Conservation (phyloP, 192 early-diverging fungal species). For the Martensiomyces pterosporus region DNA sequence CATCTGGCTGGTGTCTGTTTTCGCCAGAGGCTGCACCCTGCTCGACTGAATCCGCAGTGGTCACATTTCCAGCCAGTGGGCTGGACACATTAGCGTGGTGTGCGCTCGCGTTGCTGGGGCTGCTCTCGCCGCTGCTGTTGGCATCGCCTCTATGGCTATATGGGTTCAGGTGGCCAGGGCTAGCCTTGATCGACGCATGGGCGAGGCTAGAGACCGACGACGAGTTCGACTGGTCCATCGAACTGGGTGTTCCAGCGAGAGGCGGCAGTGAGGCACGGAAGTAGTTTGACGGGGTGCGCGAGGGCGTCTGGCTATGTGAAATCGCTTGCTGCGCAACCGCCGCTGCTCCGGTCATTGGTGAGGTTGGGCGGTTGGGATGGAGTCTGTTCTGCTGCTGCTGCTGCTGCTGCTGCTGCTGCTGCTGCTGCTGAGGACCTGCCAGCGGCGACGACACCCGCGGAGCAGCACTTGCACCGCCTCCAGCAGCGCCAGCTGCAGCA, state of each 20-base stretch:
- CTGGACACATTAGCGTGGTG: not conserved
- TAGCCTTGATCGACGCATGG: constrained; percentile 20
- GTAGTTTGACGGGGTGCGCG: constrained; percentile 45
- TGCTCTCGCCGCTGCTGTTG: not conserved
- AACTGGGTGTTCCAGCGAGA: constrained; percentile 22
- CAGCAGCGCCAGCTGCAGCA: constrained; percentile 1
- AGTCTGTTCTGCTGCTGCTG: not conserved
- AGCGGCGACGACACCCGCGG: constrained; percentile 39
- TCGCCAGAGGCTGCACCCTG: too few species aligned
- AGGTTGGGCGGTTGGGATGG: too few species aligned
- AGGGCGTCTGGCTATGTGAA: too few species aligned
- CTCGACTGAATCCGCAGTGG: too few species aligned
- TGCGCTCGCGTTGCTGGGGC: not conserved
- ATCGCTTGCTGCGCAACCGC: constrained; percentile 24
- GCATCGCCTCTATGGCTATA: constrained; percentile 30
- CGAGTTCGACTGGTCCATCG: constrained; percentile 23
- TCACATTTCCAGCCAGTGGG: not conserved
- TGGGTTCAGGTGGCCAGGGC: constrained; percentile 22
- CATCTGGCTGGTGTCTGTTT: too few species aligned
- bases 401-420: not conserved
- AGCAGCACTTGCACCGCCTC: constrained; percentile 6
- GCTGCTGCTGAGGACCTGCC: not conserved
- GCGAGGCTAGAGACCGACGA: constrained; percentile 44
- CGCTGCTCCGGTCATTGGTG: not conserved
- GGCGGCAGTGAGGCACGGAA: constrained; percentile 46